Evolutionary conservation across 768 basidiomycete species (phyloP).

Genomic region (Tubosaeta brunneosetosa): DNA sequence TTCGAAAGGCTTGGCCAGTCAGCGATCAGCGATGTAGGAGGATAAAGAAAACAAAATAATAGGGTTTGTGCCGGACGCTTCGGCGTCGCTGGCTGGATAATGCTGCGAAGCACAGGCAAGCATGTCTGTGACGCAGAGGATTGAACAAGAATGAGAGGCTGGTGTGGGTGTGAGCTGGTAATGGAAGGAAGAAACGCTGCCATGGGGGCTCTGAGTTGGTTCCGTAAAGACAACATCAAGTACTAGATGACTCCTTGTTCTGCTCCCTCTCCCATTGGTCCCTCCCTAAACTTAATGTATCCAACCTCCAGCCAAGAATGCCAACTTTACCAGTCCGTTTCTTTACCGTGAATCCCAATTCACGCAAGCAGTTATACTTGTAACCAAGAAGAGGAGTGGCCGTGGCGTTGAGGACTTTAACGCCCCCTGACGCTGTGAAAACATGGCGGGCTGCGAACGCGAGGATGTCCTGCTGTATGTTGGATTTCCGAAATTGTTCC

Average conservation of each 20-base stretch:
- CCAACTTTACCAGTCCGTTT: slow-evolving; percentile 46
- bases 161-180: slow-evolving; percentile 23
- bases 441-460: slow-evolving; percentile 52
- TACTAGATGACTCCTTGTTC: slow-evolving; percentile 7
- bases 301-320: slow-evolving; percentile 53
- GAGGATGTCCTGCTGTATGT: slow-evolving; percentile 63
- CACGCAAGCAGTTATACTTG: slow-evolving; percentile 39
- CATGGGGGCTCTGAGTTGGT: background rate
- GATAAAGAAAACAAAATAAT: slow-evolving; percentile 55
- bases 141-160: slow-evolving; percentile 52
- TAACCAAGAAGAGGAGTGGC: slow-evolving; percentile 54
- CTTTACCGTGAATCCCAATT: slow-evolving; percentile 47
- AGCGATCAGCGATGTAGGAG: slow-evolving; percentile 45
- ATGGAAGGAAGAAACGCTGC: slow-evolving; percentile 30
- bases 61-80: slow-evolving; percentile 28
- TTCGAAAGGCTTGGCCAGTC: slow-evolving; percentile 17
- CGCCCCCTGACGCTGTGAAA: slow-evolving; percentile 42
- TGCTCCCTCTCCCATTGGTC: slow-evolving; percentile 40
- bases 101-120: slow-evolving; percentile 49
- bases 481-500: slow-evolving; percentile 51
- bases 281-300: slow-evolving; percentile 40
- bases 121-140: slow-evolving; percentile 56
- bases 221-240: slow-evolving; percentile 5
- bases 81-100: slow-evolving; percentile 32
- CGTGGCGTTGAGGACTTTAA: slow-evolving; percentile 43